These are phyloP conservation scores for Lipomyces chichibuensis DNA, from an alignment of 805 yeast species.

Conservation along the genomic window DNA sequence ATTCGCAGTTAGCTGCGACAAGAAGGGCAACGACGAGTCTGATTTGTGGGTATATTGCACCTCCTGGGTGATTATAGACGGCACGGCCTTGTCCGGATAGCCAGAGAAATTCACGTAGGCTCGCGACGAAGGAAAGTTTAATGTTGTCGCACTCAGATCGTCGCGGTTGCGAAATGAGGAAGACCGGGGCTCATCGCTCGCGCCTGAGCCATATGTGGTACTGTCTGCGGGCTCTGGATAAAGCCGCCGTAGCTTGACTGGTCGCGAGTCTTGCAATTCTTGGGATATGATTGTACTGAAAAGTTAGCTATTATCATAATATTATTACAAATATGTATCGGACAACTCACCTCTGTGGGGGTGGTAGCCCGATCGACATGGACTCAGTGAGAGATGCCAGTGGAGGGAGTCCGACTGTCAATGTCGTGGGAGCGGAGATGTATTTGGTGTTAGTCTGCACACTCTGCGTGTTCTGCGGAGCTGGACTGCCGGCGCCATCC, in stretches of 20 bases:
- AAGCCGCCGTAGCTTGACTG: conserved; percentile 1
- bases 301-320: background rate
- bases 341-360: conserved; percentile 9
- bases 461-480: background rate
- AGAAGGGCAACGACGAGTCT: background rate
- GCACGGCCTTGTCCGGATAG: background rate
- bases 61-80: background rate
- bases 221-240: background rate
- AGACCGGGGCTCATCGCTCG: background rate
- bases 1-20: background rate
- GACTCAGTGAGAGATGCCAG: conserved; percentile 22
- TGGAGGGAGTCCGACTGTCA: conserved; percentile 15
- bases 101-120: background rate
- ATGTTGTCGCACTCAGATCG: background rate
- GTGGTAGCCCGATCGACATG: conserved; percentile 14
- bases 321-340: background rate
- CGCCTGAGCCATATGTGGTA: background rate
- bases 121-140: background rate
- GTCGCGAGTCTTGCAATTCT: background rate
- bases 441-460: background rate
- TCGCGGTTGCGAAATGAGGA: background rate
- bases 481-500: background rate
- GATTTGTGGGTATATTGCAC: background rate
- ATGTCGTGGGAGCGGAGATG: conserved; percentile 4
- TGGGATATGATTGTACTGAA: background rate